A percentile compares a stretch with the other conserved stretches of the same genome.
These are phyloP conservation scores for Geranium incanum DNA, from an alignment of 441 rosid genomes.

Conservation along the genomic window DNA sequence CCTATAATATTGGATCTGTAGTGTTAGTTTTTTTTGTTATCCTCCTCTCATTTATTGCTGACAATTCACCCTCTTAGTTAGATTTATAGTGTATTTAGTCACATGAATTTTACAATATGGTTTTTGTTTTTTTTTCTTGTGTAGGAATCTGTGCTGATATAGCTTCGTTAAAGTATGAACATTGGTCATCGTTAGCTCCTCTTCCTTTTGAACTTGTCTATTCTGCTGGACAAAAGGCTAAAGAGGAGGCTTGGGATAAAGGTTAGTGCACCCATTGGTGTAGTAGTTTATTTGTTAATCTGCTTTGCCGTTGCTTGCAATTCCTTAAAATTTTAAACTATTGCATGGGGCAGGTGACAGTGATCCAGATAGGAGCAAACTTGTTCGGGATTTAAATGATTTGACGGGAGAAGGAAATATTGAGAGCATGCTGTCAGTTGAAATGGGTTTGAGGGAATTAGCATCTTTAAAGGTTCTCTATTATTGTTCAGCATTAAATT, in stretches of 20 bases:
- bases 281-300: conserved; percentile 16
- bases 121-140: conserved; percentile 19
- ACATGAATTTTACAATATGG: conserved; percentile 10
- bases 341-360: conserved; percentile 37
- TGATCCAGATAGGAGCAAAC: conserved; percentile 47
- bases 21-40: background rate
- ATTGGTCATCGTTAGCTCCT: conserved; percentile 94
- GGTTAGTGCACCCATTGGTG: conserved; percentile 39
- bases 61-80: background rate
- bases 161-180: conserved; percentile 67
- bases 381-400: conserved; percentile 54
- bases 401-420: conserved; percentile 90
- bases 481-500: conserved; percentile 3
- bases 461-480: conserved; percentile 72
- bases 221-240: conserved; percentile 93
- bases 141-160: conserved; percentile 78
- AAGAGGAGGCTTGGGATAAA: conserved; percentile 57
- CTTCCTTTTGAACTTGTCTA: conserved; percentile 90
- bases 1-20: background rate
- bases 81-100: background rate
- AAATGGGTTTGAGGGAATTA: conserved; percentile 86
- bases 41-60: background rate
- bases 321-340: conserved; percentile 20
- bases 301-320: background rate
- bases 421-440: conserved; percentile 92